Base-by-base conservation (phyloP, 257 asterid genomes). In the Thymus mandschuricus region DNA sequence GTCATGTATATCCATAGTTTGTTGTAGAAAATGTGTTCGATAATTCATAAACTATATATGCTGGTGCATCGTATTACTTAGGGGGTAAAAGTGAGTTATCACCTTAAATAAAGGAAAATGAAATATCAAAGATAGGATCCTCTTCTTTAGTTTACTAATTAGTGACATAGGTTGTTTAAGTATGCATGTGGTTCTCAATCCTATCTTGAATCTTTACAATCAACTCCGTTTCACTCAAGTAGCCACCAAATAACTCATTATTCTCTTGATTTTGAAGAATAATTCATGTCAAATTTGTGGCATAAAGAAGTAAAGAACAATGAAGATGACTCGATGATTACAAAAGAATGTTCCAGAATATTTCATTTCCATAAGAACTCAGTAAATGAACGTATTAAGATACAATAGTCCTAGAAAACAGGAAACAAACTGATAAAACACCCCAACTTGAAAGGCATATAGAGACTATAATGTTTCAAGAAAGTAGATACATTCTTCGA, bases 391-490 rank as follows among this genome's bases (percentile, higher is more conserved):
- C 41, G 38, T 21, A 40, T 13, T 15, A 44, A 5, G n/a, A 50
- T 41, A 45, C 46, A 60, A 21, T 50, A 60, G 28, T 40, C 61
- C 38, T 8, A 31, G 27, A 61, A 54, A 67, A 60, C 67, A 30
- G 9, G 21, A 50, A 51, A 43, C 33, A 35, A 45, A 50, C n/a
- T 27, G 50, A 66, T 33, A 65, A 59, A 55, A 63, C 33, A 60
- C 43, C 54, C 50, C 54, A 31, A 58, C 29, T 29, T 11, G 40
- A 71, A 65, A 21, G 21, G 50, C 54, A 65, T 2, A 38, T 21
- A 21, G 10, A 57, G 57, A 64, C 41, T 50, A 75, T 59, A 60
- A 60, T 61, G 11, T 28, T 31, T 41, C 46, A 65, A 77, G 51
- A 49, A 10, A 54, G n/a, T 38, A 60, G 65, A 33, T 68, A 10